Evolutionary conservation across 768 basidiomycete species (phyloP), one percentile per base, ranked within the genome.

Genomic region (Clitopilus hobsonii): DNA sequence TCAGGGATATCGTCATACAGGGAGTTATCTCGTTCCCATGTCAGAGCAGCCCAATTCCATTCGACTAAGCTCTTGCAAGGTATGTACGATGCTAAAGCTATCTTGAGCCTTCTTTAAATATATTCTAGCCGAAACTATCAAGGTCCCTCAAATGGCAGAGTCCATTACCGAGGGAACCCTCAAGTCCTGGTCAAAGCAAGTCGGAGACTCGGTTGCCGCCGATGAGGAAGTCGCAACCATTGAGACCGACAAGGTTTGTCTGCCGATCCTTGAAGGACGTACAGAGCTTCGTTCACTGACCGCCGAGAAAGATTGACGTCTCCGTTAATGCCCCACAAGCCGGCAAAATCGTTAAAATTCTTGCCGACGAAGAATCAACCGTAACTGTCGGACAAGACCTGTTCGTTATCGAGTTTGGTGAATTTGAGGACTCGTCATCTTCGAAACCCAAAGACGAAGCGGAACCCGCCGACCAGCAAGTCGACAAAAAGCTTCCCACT

Each of bases 211-310:
- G 55, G 94, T 98, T 54, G 82, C 86, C 67, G 87, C 78, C 25
- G 96, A 98, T 67, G 96, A 98, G 74, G 96, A 99, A 74, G 80
- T 99, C 38, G 96, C 94, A 14, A 96, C 94, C 45, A 98, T 98
- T 60, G 96, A 98, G 76, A 99, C 96, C 6, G 96, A 99, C 80
- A 98, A 98, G 88, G 96, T 92, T 57, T 54, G 75, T 62, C 56
- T 38, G 24, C 32, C 13, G 25, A 26, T 45, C 26, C 29, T 36
- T 48, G 6, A 38, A 38, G 26, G 8, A 53, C 27, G 28, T 47
- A 41, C 52, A 57, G 54, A 38, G 36, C 10, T 48, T 58, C 38
- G 48, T 49, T 41, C 51, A 32, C 53, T 36, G 18, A 28, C 36
- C 60, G 54, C 45, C 48, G 55, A 52, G 5, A 27, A 22, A 98